Evolutionary conservation across 202 grass and related monocot genomes (phyloP).

Genomic region (Cymbopogon flexuosus): DNA sequence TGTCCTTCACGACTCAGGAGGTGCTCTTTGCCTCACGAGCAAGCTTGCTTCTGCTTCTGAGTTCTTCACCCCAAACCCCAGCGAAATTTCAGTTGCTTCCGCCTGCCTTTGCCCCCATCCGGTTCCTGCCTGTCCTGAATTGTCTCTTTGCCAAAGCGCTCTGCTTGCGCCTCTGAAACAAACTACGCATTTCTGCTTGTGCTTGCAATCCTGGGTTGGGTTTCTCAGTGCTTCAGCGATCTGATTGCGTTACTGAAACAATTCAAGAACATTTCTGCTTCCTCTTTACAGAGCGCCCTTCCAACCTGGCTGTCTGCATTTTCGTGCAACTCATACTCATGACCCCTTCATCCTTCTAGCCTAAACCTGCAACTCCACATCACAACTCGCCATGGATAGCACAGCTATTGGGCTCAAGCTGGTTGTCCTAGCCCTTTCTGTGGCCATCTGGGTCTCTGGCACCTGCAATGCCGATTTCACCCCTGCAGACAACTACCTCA

Average conservation of each 20-base stretch:
- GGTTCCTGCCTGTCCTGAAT: neutral
- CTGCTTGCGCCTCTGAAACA: neutral
- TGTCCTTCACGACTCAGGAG: too few relatives aligned
- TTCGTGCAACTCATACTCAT: neutral
- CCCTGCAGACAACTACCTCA: constrained; percentile 73
- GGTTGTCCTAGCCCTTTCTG: neutral
- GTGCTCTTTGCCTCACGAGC: neutral
- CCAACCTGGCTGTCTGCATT: neutral
- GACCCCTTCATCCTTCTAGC: neutral
- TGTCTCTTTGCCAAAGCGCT: neutral
- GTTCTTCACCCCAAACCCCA: neutral
- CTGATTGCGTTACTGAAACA: too few relatives aligned
- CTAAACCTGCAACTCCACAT: neutral
- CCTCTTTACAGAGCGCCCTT: too few relatives aligned
- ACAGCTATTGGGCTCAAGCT: neutral
- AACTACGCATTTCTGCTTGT: neutral
- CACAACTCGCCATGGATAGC: constrained; percentile 24
- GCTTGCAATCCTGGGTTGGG: too few relatives aligned
- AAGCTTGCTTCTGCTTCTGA: too few relatives aligned
- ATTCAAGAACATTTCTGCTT: too few relatives aligned
- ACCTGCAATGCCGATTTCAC: constrained; percentile 51
- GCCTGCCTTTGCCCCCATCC: too few relatives aligned
- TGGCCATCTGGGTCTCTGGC: constrained; percentile 23
- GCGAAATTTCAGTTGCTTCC: neutral
- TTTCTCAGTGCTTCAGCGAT: too few relatives aligned